Evolutionary conservation across 768 basidiomycete species (phyloP), one percentile per base, ranked within the genome.

Genomic region (Russula virescens): DNA sequence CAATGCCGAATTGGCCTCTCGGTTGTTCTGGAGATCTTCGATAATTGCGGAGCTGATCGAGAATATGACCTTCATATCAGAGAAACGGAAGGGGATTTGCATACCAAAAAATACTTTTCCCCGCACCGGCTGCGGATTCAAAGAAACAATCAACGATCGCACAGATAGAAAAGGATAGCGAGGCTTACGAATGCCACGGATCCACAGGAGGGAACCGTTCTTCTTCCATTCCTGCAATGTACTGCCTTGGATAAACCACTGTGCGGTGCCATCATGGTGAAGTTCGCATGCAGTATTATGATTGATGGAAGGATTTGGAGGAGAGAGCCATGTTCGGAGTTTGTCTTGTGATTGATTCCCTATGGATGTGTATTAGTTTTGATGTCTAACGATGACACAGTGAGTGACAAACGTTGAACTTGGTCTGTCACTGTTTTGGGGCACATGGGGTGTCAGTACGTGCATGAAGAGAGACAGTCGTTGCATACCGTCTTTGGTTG

Each of bases 231-330:
- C 47, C 0, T 11, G 9, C 25, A 61, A 61, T 6, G 16, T 18
- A 1, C 13, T 13, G 0, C 46, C 28, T 21, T 38, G 26, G 25
- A 31, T 42, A 23, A 61, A 61, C 60, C 60, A 61, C 2, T 8
- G 43, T 28, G 54, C 26, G 1, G 54, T 55, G 3, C 60, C 54
- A 19, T 16, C 8, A 9, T 50, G 38, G 2, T 50, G 60, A 19
- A 19, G 19, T 2, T 61, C 40, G 6, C 34, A 34, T 23, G 60
- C 54, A 16, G 25, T 40, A n/a, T 61, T 61, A 35, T 61, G 60
- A 42, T 55, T 61, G 25, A 42, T n/a, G 16, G 60, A 61, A 18
- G 60, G 60, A 21, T 61, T n/a, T 7, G 60, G 60, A 48, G 60
- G 46, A 21, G 52, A 25, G 8, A 61, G 46, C 60, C 60, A 61